A percentile compares a stretch with the other conserved stretches of the same genome.
Conservation (phyloP, 225 moss, liverwort and hornwort genomes). For the Pseudisothecium myosuroides region DNA sequence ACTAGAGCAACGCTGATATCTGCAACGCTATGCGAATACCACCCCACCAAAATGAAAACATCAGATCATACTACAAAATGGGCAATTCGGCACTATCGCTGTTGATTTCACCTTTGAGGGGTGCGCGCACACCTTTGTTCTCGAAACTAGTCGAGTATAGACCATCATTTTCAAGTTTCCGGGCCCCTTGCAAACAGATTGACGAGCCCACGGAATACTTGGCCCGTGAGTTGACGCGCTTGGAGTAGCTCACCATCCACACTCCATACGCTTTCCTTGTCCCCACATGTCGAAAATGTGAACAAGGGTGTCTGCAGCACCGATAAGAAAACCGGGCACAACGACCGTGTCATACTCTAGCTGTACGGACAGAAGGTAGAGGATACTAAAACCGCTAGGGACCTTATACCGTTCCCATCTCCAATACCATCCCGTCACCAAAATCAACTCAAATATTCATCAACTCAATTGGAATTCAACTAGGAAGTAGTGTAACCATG, state of each 20-base stretch:
- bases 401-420: background rate
- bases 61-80: background rate
- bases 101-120: background rate
- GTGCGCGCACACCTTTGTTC: background rate
- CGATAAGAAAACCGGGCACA: background rate
- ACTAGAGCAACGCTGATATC: background rate
- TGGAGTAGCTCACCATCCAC: slow-evolving; percentile 88
- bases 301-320: slow-evolving; percentile 78
- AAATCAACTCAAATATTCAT: background rate
- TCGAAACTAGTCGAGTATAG: background rate
- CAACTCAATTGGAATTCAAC: background rate
- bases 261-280: slow-evolving; percentile 71
- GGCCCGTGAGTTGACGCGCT: slow-evolving; percentile 71
- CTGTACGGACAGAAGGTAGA: background rate
- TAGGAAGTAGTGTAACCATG: background rate
- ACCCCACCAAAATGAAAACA: background rate
- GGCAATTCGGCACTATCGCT: background rate
- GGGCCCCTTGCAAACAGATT: slow-evolving; percentile 83
- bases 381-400: background rate
- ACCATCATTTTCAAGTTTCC: slow-evolving; percentile 28
- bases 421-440: background rate
- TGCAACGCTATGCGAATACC: background rate
- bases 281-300: slow-evolving; percentile 60
- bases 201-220: slow-evolving; percentile 82
- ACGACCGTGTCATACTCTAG: background rate